Base-by-base conservation (phyloP, 1,284 basidiomycete genomes). In the Apiotrichum gamsii region DNA sequence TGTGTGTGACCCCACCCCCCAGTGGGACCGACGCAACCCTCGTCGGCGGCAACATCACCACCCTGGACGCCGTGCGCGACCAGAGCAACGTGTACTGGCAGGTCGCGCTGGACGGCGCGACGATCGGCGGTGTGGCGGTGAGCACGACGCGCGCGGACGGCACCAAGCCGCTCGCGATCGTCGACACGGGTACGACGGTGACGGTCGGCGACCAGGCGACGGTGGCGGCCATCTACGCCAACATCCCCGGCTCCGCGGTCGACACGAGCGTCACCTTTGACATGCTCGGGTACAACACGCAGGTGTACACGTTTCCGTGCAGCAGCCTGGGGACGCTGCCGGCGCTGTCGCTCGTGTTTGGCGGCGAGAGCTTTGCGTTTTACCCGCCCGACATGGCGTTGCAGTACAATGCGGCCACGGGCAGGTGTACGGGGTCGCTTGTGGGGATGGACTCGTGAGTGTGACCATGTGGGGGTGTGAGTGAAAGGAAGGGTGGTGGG, bases 11-110 rank as follows among this genome's bases (percentile, higher is more conserved):
- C 41, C 35, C 10, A 43, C 43, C 18, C 29, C 4, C 2, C 42
- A 45, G 43, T n/a, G 52, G 49, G 23, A 32, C 45, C 19, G 84
- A 90, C 64, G 60, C 73, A 1, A 78, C 78, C 4, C 68, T 87
- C 5, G 90, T 80, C 69, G 81, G 80, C 0, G 87, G 87, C 11
- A 74, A 80, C 32, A 84, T 91, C 48, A 82, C 87, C 54, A 90
- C 81, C 60, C 77, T 78, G 54, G 19, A 20, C n/a, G 40, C 40
- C 2, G 30, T 33, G 4, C 20, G 31, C 16, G 31, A 42, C 40
- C 3, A 21, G 15, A 24, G 25, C 25, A 28, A 8, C 8, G 40
- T 42, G n/a, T 42, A 42, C 40, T 42, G 40, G 40, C 40, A 42
- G 21, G 16, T 42, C 6, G 20, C 30, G 3, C 19, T 48, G 14